phyloP scores from a whole-genome alignment of 768 basidiomycete genomes.

The Leccinum fibrillosum region DNA sequence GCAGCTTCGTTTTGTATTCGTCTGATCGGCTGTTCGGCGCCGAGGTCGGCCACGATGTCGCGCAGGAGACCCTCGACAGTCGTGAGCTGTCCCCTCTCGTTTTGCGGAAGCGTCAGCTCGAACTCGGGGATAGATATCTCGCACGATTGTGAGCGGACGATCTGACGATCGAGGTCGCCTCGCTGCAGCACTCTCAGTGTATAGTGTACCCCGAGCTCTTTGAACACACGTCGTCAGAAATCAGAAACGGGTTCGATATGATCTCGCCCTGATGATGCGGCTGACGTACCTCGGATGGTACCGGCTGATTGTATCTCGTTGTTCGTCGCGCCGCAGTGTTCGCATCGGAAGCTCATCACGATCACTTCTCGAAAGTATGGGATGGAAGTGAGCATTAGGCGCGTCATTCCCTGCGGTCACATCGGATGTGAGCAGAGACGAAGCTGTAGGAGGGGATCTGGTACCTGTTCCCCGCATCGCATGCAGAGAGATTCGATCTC shows the following conservation, averaged over 20 bases:
- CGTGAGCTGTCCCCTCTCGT: constrained; percentile 86
- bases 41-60: constrained; percentile 78
- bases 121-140: constrained; percentile 84
- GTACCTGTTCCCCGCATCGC: constrained; percentile 82
- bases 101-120: constrained; percentile 84
- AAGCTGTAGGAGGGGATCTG: constrained; percentile 30
- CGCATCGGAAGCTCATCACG: constrained; percentile 95
- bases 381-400: constrained; percentile 87
- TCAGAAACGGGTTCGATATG: no score
- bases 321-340: constrained; percentile 84
- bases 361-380: constrained; percentile 95
- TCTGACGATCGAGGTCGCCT: constrained; percentile 85
- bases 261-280: no score
- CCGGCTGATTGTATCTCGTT: constrained; percentile 95
- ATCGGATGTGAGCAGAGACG: background rate
- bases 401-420: constrained; percentile 73
- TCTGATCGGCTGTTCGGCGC: constrained; percentile 78
- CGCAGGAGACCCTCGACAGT: constrained; percentile 91
- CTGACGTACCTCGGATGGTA: constrained; percentile 68
- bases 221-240: background rate
- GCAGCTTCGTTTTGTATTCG: constrained; percentile 71
- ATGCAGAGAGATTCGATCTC: constrained; percentile 93
- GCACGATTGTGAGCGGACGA: constrained; percentile 85
- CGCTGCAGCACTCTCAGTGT: constrained; percentile 73
- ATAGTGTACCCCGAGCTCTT: constrained; percentile 83